Evolutionary conservation across 192 early-diverging fungal species (phyloP), one percentile per base, ranked within the genome.

Genomic region (Mortierella antarctica): DNA sequence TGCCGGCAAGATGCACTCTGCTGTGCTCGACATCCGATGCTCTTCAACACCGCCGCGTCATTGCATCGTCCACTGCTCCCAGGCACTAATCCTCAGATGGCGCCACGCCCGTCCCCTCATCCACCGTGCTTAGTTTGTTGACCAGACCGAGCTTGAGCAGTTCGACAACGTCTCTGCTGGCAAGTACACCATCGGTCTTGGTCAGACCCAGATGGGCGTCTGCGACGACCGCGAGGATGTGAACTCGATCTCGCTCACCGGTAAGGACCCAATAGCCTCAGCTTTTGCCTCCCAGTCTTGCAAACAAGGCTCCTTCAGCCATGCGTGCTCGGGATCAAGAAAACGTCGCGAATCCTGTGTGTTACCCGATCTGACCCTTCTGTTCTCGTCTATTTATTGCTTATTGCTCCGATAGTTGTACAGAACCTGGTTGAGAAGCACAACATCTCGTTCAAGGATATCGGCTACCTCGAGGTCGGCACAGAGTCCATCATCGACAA

Each of bases 401-500:
- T 56, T 84, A 82, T 15, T 76, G 75, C 69, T 67, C 53, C 82
- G 83, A 83, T 85, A 88, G 98, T 89, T 58, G 97, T 99, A 54
- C 89, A 95, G 81, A 92, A 88, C 85, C 89, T 99, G 57, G 88
- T 98, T 84, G 96, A 97, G 72, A 97, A 96, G 88, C 95, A 98
- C 90, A 88, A 90, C 49, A 92, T 99, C 62, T 84, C 88, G 48
- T 93, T 89, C 86, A 91, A 86, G 51, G 88, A 93, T 82, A 93
- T 99, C 87, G 98, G 97, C 55, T 92, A 93, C 40, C 88, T 99
- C 40, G 98, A 99, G 75, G 96, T 99, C 51, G 98, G 98, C 51
- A 99, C 98, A 56, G 98, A 99, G 84, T 97, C 98, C 52, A 97
- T 99, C 75, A 95, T 99, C 65, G 98, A 99, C 90, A 99, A 99